phyloP scores from a whole-genome alignment of 1,139 yeast genomes.

The Geotrichum klebahnii region DNA sequence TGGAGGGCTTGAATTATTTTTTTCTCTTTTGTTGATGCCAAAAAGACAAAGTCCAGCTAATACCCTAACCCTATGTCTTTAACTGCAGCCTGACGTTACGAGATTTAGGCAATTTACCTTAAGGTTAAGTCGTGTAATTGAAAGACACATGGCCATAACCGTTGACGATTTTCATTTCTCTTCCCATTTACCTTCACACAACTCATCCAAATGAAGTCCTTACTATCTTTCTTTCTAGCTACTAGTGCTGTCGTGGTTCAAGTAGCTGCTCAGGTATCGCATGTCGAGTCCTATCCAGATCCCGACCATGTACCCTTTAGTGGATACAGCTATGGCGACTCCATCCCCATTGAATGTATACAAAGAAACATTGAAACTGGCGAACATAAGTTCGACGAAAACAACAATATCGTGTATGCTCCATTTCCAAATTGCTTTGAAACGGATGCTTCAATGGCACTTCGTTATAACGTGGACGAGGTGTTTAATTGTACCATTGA shows the following conservation, averaged over 20 bases:
- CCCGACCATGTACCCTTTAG: constrained; percentile 4
- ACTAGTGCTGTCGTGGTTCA: constrained; percentile 2
- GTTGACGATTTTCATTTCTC: no score
- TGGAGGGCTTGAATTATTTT: background rate
- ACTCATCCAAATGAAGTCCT: constrained; percentile 2
- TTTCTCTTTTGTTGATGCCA: background rate
- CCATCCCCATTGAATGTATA: constrained; percentile 56
- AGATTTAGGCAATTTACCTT: no score
- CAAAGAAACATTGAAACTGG: constrained; percentile 68
- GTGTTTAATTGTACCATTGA: constrained; percentile 59
- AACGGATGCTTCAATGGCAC: constrained; percentile 54
- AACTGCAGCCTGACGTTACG: constrained; percentile 7
- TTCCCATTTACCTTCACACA: background rate
- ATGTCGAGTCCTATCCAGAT: constrained; percentile 20
- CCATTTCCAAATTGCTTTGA: constrained; percentile 64
- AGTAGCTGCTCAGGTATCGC: constrained; percentile 10
- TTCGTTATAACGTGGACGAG: constrained; percentile 52
- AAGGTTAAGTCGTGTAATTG: no score
- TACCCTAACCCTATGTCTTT: constrained; percentile 3
- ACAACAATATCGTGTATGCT: constrained; percentile 53
- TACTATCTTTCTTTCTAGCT: background rate
- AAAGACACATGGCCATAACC: constrained; percentile 14
- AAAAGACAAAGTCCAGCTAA: background rate
- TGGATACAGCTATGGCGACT: constrained; percentile 44
- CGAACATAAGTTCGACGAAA: constrained; percentile 64